Percentiles rank a stretch among this genome's conserved stretches.
Evolutionary conservation across 208 protist species (phyloP).

Genomic region (Trypanosoma scelopori): DNA sequence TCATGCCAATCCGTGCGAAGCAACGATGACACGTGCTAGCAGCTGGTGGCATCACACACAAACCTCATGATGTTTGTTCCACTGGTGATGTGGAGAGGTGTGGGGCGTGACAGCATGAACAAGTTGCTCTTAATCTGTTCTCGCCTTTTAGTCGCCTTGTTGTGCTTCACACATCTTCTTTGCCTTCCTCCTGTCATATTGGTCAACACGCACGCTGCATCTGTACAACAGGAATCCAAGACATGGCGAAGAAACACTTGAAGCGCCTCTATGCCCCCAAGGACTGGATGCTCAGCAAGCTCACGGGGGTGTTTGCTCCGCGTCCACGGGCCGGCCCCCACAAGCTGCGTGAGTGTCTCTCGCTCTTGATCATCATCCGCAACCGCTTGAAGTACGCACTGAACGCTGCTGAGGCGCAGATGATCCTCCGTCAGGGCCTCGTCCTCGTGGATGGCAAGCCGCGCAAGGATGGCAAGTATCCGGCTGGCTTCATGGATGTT

Average conservation of each 20-base stretch:
- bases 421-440: constrained; percentile 96
- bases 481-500: constrained; percentile 99
- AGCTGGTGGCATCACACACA: too few species aligned
- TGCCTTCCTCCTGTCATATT: constrained; percentile 2
- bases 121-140: constrained; percentile 1
- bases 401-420: constrained; percentile 94
- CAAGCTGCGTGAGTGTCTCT: constrained; percentile 93
- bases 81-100: too few species aligned
- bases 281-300: constrained; percentile 99
- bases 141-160: constrained; percentile 13
- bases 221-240: constrained; percentile 27
- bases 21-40: too few species aligned
- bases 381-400: constrained; percentile 98
- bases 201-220: not conserved
- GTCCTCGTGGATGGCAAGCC: constrained; percentile 98
- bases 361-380: constrained; percentile 86
- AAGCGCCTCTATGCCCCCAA: constrained; percentile 99
- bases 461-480: constrained; percentile 97
- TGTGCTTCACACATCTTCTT: constrained; percentile 24
- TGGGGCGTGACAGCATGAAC: too few species aligned
- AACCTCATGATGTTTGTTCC: too few species aligned
- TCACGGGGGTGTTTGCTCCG: constrained; percentile 97
- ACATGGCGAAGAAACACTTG: constrained; percentile 98
- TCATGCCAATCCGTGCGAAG: too few species aligned
- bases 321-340: constrained; percentile 97